These are phyloP conservation scores for Axilococcus clingmanii DNA, from an alignment of 139 green algal species.

Conservation along the genomic window DNA sequence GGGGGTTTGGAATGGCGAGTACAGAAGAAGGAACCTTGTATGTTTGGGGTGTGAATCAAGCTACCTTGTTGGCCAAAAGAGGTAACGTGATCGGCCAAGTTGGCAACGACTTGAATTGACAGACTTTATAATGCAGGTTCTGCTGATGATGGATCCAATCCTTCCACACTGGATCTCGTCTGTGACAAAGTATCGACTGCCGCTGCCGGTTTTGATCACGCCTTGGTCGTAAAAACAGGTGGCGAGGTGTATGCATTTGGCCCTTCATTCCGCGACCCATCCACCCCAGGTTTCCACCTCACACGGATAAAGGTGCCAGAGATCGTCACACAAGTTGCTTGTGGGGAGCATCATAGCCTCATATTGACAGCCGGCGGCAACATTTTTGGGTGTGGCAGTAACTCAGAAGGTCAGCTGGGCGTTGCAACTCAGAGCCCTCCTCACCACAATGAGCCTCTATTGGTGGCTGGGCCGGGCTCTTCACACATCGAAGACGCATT, in stretches of 20 bases:
- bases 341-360: constrained; percentile 81
- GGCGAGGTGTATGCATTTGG: constrained; percentile 19
- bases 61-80: constrained; percentile 20
- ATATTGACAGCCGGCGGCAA: constrained; percentile 56
- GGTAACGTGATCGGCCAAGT: constrained; percentile 4
- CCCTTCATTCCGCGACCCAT: no score
- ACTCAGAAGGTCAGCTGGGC: constrained; percentile 34
- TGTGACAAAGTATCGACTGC: not conserved
- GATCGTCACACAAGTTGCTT: constrained; percentile 31
- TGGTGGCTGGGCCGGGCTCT: constrained; percentile 6
- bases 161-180: constrained; percentile 8
- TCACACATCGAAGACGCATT: constrained; percentile 2
- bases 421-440: not conserved
- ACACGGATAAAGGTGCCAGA: constrained; percentile 10
- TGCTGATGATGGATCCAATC: constrained; percentile 6
- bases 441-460: not conserved
- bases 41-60: constrained; percentile 49
- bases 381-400: constrained; percentile 66
- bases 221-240: constrained; percentile 1
- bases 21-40: constrained; percentile 28
- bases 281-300: no score
- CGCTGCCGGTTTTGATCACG: constrained; percentile 20
- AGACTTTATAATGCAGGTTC: not conserved
- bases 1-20: constrained; percentile 23
- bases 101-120: not conserved